These are phyloP conservation scores for Sistotremastrum niveocremeum DNA, from an alignment of 768 basidiomycete genomes.

Conservation along the genomic window DNA sequence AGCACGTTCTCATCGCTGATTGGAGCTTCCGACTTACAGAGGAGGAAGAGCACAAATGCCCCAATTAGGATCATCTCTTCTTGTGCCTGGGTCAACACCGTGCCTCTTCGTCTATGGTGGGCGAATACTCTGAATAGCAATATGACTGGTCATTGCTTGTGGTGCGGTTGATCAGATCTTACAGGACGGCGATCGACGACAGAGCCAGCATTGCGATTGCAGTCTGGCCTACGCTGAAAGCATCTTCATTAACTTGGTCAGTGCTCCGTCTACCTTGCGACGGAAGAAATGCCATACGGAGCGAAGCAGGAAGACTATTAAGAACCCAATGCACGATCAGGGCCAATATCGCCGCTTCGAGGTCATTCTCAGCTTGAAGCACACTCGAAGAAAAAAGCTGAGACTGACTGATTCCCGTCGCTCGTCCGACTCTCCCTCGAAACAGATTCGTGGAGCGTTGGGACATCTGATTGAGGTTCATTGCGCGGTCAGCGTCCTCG, in stretches of 20 bases:
- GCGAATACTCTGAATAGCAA: slow-evolving; percentile 39
- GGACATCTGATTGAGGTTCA: too few species aligned
- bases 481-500: too few species aligned
- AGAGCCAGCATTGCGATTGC: slow-evolving; percentile 58
- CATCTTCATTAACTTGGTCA: slow-evolving; percentile 2
- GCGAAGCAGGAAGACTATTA: neutral
- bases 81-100: slow-evolving; percentile 51
- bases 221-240: slow-evolving; percentile 55
- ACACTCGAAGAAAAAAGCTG: too few species aligned
- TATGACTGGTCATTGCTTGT: neutral
- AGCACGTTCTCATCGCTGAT: slow-evolving; percentile 13
- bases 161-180: slow-evolving; percentile 15
- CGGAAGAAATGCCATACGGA: neutral
- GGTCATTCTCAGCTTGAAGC: too few species aligned
- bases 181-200: slow-evolving; percentile 53
- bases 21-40: slow-evolving; percentile 41
- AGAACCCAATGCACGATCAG: slow-evolving; percentile 3
- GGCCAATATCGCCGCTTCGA: slow-evolving; percentile 2
- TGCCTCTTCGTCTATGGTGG: slow-evolving; percentile 51
- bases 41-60: slow-evolving; percentile 62
- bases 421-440: too few species aligned
- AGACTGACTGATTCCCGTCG: too few species aligned
- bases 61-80: slow-evolving; percentile 63
- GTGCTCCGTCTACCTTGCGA: neutral
- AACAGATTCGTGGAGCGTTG: too few species aligned